Conservation (phyloP, 2,329 filamentous ascomycete species). For the Karstenula rhodostoma region DNA sequence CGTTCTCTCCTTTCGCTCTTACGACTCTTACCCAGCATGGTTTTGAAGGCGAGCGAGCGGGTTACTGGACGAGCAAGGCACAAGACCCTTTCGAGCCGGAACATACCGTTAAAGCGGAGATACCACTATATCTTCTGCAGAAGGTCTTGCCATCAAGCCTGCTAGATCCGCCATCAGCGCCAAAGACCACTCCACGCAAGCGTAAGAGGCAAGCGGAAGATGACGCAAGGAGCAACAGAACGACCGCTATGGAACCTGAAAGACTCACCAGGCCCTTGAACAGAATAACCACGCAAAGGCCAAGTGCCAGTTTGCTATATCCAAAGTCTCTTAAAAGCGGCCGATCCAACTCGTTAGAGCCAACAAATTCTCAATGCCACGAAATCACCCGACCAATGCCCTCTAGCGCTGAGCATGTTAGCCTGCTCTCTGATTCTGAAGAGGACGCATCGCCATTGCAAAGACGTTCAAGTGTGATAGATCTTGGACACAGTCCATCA, state of each 20-base stretch:
- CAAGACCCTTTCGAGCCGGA: constrained; percentile 40
- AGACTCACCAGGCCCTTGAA: background rate
- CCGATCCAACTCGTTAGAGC: background rate
- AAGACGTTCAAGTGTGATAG: background rate
- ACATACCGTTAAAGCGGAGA: constrained; percentile 46
- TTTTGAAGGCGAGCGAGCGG: constrained; percentile 39
- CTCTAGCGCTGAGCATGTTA: constrained; percentile 4
- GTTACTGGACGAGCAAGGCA: constrained; percentile 29
- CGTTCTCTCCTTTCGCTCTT: constrained; percentile 46
- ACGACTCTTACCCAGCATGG: constrained; percentile 38
- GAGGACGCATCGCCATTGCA: constrained; percentile 14
- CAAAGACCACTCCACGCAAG: constrained; percentile 20
- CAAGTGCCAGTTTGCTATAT: background rate
- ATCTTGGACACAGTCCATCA: background rate
- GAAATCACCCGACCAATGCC: background rate
- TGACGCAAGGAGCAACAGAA: background rate
- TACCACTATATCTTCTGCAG: constrained; percentile 45
- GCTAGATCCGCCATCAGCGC: constrained; percentile 27
- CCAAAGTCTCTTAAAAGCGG: background rate
- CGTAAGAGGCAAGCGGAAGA: constrained; percentile 19
- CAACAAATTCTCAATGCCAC: background rate
- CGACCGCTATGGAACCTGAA: background rate
- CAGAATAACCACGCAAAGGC: background rate
- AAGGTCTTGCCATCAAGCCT: constrained; percentile 37
- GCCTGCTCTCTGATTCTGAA: constrained; percentile 22